Evolutionary conservation across 2,329 filamentous ascomycete species (phyloP), one percentile per base, ranked within the genome.

Genomic region (Teratosphaeria destructans): DNA sequence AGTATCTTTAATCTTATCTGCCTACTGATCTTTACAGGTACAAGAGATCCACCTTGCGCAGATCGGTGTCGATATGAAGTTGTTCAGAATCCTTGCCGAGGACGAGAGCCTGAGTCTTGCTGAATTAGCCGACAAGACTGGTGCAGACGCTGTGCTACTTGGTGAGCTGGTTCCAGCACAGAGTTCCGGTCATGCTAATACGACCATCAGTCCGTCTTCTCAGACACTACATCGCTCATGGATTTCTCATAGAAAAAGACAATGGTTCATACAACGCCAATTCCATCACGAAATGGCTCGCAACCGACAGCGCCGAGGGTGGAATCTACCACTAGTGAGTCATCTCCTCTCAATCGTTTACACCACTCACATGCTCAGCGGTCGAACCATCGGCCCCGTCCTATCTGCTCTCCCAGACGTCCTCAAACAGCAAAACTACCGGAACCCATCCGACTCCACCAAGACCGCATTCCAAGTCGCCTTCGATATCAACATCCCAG

Each of bases 281-380:
- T 8, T 27, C 23, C 35, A 59, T 53, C 16, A 61, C 59, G n/a
- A 27, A 52, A 53, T 61, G 59, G 59, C 59, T 63, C 12, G 54
- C 61, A 5, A 63, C 59, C 3, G 34, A 58, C 29, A 59, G 56
- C 12, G 59, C 54, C 16, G 61, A 63, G 37, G 58, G 57, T 5
- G 61, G 59, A 16, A 54, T 59, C 8, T 55, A 60, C 12, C 60
- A 61, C 52, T 61, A 57, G 54, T 59, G 35, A 27, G 53, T 6
- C 32, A 47, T 16, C 49, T 39, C 32, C 19, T 47, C n/a, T 19
- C 29, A 26, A 32, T 12, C 2, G 4, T 3, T 57, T 10, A 5
- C 5, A 23, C 23, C 23, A 23, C 23, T 23, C 23, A 23, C 23
- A 23, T 23, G 23, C 23, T 1, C 12, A 57, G 55, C 39, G n/a